phyloP scores from a whole-genome alignment of 305 asterid species.

The Fraxinus velutina region DNA sequence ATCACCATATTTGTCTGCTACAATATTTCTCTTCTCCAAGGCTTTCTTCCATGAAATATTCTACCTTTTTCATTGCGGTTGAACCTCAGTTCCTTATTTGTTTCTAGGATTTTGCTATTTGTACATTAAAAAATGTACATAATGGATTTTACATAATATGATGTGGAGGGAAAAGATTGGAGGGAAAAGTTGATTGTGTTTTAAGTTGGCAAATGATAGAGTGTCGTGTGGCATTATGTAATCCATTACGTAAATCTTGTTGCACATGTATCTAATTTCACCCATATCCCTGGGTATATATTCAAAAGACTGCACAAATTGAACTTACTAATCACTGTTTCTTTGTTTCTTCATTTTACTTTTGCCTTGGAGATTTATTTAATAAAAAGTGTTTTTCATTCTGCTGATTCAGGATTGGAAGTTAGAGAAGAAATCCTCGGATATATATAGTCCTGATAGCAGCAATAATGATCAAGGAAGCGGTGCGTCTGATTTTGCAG shows the following conservation, averaged over 20 bases:
- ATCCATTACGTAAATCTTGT: too few species aligned
- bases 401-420: constrained; percentile 37
- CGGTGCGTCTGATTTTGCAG: constrained; percentile 19
- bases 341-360: background rate
- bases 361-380: background rate
- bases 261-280: too few species aligned
- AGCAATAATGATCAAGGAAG: constrained; percentile 19
- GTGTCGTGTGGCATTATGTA: too few species aligned
- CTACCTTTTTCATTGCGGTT: background rate
- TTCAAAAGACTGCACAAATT: background rate
- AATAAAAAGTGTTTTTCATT: background rate
- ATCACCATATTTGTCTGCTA: background rate
- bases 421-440: constrained; percentile 54
- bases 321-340: background rate
- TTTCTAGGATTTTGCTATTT: background rate
- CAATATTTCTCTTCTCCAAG: background rate
- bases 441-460: constrained; percentile 35
- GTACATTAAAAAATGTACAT: too few species aligned
- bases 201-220: too few species aligned
- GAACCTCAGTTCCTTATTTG: background rate
- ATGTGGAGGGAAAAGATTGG: too few species aligned
- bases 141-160: too few species aligned
- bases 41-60: background rate
- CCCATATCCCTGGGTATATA: background rate
- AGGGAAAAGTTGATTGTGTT: too few species aligned